A percentile compares a stretch with the other conserved stretches of the same genome.
Conservation (phyloP, 768 basidiomycete species). For the Mycena sanguinolenta region DNA sequence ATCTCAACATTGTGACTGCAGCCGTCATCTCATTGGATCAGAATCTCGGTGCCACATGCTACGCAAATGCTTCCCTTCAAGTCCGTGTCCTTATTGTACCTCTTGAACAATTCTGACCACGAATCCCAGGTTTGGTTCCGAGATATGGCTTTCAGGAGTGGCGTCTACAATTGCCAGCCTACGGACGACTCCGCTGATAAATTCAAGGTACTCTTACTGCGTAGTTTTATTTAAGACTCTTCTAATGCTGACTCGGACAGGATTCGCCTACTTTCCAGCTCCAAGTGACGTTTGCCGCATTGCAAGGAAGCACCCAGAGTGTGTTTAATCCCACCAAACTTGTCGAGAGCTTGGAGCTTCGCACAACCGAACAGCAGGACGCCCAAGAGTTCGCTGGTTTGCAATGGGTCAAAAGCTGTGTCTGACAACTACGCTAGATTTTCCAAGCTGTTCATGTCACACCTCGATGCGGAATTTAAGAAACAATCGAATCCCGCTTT, state of each 20-base stretch:
- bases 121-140: constrained; percentile 88
- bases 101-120: constrained; percentile 15
- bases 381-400: constrained; percentile 84
- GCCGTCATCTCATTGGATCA: constrained; percentile 44
- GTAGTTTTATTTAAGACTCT: constrained; percentile 12
- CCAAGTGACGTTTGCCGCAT: constrained; percentile 85
- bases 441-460: constrained; percentile 93
- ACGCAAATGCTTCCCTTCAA: constrained; percentile 95
- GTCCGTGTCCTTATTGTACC: constrained; percentile 51
- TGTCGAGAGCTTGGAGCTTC: constrained; percentile 86
- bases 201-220: constrained; percentile 48
- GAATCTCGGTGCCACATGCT: constrained; percentile 98
- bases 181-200: constrained; percentile 61
- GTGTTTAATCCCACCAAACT: constrained; percentile 89
- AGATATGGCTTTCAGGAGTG: constrained; percentile 83
- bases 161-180: constrained; percentile 84
- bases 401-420: background rate
- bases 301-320: constrained; percentile 78
- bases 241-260: constrained; percentile 49
- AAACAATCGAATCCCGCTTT: constrained; percentile 78
- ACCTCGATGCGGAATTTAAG: constrained; percentile 88
- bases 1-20: constrained; percentile 9
- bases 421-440: constrained; percentile 66
- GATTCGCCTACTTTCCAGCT: constrained; percentile 85
- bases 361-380: constrained; percentile 93